Conservation (phyloP, 2,329 filamentous ascomycete genomes). For the Penicillium janthinellum region DNA sequence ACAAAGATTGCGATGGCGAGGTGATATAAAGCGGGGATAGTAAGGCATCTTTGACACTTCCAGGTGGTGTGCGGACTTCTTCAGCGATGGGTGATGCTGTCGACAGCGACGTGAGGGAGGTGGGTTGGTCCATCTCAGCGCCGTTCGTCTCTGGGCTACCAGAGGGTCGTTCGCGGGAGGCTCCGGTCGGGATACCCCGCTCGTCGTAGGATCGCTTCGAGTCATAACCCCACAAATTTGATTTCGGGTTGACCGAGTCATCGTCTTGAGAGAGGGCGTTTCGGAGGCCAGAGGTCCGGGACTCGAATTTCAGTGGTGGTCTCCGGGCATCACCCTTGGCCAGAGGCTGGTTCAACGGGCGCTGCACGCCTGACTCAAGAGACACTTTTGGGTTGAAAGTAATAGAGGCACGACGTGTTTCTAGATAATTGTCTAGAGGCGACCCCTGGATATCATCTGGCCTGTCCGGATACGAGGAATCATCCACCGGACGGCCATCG, state of each 20-base stretch:
- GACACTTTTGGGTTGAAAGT: slow-evolving; percentile 46
- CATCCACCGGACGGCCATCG: slow-evolving; percentile 33
- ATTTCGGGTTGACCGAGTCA: slow-evolving; percentile 21
- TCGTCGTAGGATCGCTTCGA: slow-evolving; percentile 26
- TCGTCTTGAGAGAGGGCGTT: slow-evolving; percentile 41
- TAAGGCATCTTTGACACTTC: slow-evolving; percentile 37
- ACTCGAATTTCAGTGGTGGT: slow-evolving; percentile 31
- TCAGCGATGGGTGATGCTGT: slow-evolving; percentile 46
- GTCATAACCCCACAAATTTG: slow-evolving; percentile 24
- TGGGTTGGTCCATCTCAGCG: slow-evolving; percentile 40
- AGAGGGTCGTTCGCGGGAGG: slow-evolving; percentile 26
- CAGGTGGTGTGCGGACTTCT: slow-evolving; percentile 46
- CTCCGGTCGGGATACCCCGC: slow-evolving; percentile 31
- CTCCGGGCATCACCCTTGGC: slow-evolving; percentile 33
- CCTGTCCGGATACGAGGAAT: slow-evolving; percentile 40
- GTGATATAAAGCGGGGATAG: slow-evolving; percentile 43
- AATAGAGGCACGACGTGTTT: slow-evolving; percentile 45
- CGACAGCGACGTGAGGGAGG: slow-evolving; percentile 48
- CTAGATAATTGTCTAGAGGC: slow-evolving; percentile 46
- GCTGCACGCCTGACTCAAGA: slow-evolving; percentile 43
- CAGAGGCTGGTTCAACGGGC: slow-evolving; percentile 43
- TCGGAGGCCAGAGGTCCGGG: slow-evolving; percentile 38
- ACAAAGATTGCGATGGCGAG: slow-evolving; percentile 42
- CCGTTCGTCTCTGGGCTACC: slow-evolving; percentile 28
- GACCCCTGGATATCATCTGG: slow-evolving; percentile 41